These are phyloP conservation scores for Pittosporum tobira DNA, from an alignment of 129 eudicot genomes.

Conservation along the genomic window DNA sequence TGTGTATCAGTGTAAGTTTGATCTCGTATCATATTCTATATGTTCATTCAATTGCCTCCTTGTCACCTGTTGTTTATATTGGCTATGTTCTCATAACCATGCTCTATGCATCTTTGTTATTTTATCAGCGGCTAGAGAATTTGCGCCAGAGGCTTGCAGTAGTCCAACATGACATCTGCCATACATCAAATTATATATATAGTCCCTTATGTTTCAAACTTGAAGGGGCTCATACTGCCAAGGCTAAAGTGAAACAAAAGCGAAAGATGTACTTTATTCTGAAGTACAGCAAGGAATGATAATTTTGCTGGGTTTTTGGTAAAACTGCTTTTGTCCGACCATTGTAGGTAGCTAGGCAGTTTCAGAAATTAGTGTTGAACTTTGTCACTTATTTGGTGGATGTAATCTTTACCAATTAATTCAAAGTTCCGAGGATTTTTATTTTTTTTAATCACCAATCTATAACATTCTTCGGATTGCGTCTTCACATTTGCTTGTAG, in stretches of 20 bases:
- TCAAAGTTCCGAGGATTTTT: background rate
- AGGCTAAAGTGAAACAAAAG: conserved; percentile 4
- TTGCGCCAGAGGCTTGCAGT: background rate
- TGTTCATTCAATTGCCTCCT: background rate
- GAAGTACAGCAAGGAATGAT: background rate
- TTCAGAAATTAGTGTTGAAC: too few species aligned
- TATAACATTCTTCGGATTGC: too few species aligned
- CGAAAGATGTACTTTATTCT: background rate
- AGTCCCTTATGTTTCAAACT: background rate
- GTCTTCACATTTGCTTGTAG: too few species aligned
- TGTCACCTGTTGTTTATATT: background rate
- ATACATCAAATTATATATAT: background rate
- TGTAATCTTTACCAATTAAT: background rate
- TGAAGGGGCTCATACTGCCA: background rate
- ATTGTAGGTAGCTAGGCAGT: background rate
- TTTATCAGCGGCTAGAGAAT: conserved; percentile 13
- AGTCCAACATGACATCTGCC: background rate
- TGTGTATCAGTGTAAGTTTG: too few species aligned
- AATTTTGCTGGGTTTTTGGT: background rate
- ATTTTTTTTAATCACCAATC: too few species aligned
- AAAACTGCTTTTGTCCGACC: background rate
- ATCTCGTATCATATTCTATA: background rate
- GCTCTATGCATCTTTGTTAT: background rate
- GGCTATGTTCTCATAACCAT: background rate
- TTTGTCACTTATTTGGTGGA: background rate